A percentile compares a stretch with the other conserved stretches of the same genome.
Conservation (phyloP, 1,139 yeast genomes). For the Scheffersomyces titani region DNA sequence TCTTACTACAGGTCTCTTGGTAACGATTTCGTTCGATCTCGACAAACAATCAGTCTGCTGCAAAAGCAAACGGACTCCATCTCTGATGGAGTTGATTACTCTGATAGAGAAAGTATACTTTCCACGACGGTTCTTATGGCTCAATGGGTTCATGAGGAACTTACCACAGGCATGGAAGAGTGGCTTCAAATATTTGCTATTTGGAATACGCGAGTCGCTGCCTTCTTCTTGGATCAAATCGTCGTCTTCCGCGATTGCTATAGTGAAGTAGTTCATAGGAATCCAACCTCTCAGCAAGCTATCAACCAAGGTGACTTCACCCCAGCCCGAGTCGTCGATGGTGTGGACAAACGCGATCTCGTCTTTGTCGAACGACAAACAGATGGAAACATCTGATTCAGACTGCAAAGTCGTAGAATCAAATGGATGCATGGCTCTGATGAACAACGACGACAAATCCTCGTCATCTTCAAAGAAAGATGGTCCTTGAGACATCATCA, state of each 20-base stretch:
- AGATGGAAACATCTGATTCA: constrained; percentile 70
- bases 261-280: constrained; percentile 84
- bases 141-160: constrained; percentile 70
- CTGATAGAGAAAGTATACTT: constrained; percentile 48
- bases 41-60: constrained; percentile 84
- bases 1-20: constrained; percentile 66
- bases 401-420: constrained; percentile 68
- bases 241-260: constrained; percentile 51
- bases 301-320: constrained; percentile 80
- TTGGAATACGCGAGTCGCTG: constrained; percentile 30
- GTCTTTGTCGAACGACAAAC: constrained; percentile 76
- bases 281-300: constrained; percentile 91
- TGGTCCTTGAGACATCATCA: constrained; percentile 2
- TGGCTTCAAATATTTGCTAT: constrained; percentile 53
- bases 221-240: constrained; percentile 18
- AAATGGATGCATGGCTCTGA: constrained; percentile 75
- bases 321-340: constrained; percentile 95
- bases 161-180: constrained; percentile 74
- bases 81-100: constrained; percentile 56
- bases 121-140: constrained; percentile 42
- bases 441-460: constrained; percentile 48
- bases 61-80: constrained; percentile 77
- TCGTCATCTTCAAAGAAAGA: constrained; percentile 26
- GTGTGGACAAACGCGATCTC: constrained; percentile 88
- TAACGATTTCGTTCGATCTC: constrained; percentile 77